Evolutionary conservation across 192 early-diverging fungal species (phyloP), one percentile per base, ranked within the genome.

Genomic region (Backusella westeae): DNA sequence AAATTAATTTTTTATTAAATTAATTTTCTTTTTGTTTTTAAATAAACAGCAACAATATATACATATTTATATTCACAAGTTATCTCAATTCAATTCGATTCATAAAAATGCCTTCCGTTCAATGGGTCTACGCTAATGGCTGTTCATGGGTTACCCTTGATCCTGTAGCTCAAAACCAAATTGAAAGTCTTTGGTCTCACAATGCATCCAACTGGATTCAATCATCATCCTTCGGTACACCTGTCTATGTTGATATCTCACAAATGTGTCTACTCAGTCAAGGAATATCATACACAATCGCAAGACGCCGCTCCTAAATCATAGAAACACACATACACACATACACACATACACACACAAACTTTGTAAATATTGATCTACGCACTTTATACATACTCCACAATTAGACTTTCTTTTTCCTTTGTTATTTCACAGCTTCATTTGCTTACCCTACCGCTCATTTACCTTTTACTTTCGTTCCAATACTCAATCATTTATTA

Each of bases 71-170:
- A 53, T 56, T 56, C 10, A 23, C 5, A n/a, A 56, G 10, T 23
- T 19, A 56, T 8, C 8, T 56, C 21, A 56, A 56, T 23, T 56
- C n/a, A 56, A 56, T 56, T 56, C 6, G 10, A 56, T 56, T 23
- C 6, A 56, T 38, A 34, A 39, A 34, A 36, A 69, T 69, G 67
- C 34, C 34, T 69, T 69, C 67, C n/a, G 34, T 69, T 69, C 67
- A 69, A 39, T 69, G 67, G 67, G 67, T 69, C n/a, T 69, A 69
- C 67, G 67, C 67, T 69, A 69, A 69, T 69, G 67, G 67, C 35
- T 69, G 67, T 36, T 38, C 34, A 21, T 69, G 67, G 67, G 21
- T 69, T 35, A 69, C 34, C 10, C 67, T 69, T 9, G 67, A 69
- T 69, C 7, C 34, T 15, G 15, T 36, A n/a, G 67, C 67, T 41